Percentiles rank a stretch among this genome's conserved stretches.
These are phyloP conservation scores for Phytophthora palmivora DNA, from an alignment of 352 stramenopile genomes.

Conservation along the genomic window DNA sequence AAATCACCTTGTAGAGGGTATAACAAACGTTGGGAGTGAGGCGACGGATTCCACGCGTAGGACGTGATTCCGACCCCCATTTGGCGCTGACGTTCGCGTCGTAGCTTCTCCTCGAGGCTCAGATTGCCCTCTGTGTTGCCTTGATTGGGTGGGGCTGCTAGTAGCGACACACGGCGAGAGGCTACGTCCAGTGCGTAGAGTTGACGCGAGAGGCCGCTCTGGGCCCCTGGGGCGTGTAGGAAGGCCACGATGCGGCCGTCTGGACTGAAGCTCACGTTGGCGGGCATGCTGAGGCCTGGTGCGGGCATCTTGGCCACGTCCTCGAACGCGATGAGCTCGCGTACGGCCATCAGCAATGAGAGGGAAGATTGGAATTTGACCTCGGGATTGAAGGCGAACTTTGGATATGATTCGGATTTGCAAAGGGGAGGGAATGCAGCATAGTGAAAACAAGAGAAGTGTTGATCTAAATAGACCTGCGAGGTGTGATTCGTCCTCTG, in stretches of 20 bases:
- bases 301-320: constrained; percentile 90
- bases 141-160: constrained; percentile 72
- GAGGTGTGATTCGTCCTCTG: background rate
- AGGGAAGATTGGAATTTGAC: background rate
- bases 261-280: constrained; percentile 87
- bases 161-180: constrained; percentile 57
- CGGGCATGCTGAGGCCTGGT: constrained; percentile 80
- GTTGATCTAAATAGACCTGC: background rate
- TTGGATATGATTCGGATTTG: constrained; percentile 26
- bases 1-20: constrained; percentile 94
- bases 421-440: background rate
- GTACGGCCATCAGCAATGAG: constrained; percentile 20
- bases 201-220: constrained; percentile 84
- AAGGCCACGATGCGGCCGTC: constrained; percentile 87
- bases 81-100: constrained; percentile 89
- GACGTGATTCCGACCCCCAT: constrained; percentile 94
- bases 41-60: constrained; percentile 82
- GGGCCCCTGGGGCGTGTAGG: constrained; percentile 80
- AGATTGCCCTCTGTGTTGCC: constrained; percentile 89
- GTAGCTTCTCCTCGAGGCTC: constrained; percentile 92
- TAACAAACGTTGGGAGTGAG: constrained; percentile 76
- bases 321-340: constrained; percentile 77
- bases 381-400: constrained; percentile 15
- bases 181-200: constrained; percentile 85
- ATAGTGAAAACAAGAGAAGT: constrained; percentile 6